Evolutionary conservation across 192 early-diverging fungal species (phyloP).

Genomic region (Gonapodya sp.): DNA sequence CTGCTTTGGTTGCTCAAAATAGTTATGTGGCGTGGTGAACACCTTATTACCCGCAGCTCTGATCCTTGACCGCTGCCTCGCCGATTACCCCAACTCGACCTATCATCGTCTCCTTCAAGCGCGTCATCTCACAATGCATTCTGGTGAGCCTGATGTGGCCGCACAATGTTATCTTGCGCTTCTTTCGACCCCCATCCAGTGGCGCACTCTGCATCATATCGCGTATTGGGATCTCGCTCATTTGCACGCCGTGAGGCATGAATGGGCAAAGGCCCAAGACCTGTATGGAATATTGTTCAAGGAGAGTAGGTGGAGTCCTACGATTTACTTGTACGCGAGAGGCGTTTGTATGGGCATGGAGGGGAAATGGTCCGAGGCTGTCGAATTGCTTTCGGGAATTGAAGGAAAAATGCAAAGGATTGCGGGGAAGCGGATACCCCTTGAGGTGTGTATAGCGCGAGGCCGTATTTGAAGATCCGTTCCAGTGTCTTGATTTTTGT

Average conservation of each 20-base stretch:
- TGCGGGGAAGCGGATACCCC: slow-evolving; percentile 73
- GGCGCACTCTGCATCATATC: background rate
- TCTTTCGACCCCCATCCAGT: background rate
- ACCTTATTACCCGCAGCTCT: background rate
- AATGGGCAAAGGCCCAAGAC: background rate
- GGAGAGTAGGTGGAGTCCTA: slow-evolving; percentile 80
- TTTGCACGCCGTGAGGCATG: background rate
- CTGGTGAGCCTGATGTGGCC: background rate
- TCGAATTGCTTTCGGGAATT: slow-evolving; percentile 55
- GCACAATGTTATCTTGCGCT: background rate
- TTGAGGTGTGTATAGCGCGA: slow-evolving; percentile 69
- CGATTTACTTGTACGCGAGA: slow-evolving; percentile 66
- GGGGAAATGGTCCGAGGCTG: slow-evolving; percentile 30
- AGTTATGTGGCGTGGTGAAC: too few species aligned
- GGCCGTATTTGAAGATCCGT: too few species aligned
- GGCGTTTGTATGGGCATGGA: slow-evolving; percentile 52
- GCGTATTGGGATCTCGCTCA: background rate
- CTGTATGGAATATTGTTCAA: slow-evolving; percentile 48
- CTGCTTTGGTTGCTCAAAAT: background rate
- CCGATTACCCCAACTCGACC: background rate
- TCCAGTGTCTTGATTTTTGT: slow-evolving; percentile 6
- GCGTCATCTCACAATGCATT: background rate
- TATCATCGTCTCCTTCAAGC: background rate
- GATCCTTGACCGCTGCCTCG: background rate
- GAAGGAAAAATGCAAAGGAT: slow-evolving; percentile 60